These are phyloP conservation scores for Geranium incanum DNA, from an alignment of 441 rosid genomes.

Conservation along the genomic window DNA sequence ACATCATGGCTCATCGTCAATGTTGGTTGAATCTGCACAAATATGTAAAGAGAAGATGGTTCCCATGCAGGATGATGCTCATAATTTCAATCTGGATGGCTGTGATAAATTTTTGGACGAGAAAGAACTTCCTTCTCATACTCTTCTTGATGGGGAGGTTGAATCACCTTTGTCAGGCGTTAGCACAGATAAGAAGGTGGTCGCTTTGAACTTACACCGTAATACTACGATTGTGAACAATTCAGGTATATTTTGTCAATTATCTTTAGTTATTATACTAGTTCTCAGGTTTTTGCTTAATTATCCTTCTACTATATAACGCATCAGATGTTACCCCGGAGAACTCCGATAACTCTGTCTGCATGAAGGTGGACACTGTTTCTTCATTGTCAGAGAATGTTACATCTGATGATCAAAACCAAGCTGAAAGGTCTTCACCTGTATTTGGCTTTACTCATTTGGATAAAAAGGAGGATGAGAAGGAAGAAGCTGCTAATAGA, in stretches of 20 bases:
- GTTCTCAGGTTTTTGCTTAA: conserved; percentile 9
- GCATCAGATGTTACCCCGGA: conserved; percentile 9
- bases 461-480: conserved; percentile 17
- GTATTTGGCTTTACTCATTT: conserved; percentile 19
- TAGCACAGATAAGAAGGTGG: conserved; percentile 26
- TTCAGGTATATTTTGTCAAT: conserved; percentile 36
- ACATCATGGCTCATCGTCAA: conserved; percentile 20
- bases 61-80: conserved; percentile 20
- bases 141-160: conserved; percentile 21
- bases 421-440: conserved; percentile 28
- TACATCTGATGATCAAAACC: conserved; percentile 26
- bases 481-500: conserved; percentile 21
- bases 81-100: conserved; percentile 14
- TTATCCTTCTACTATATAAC: conserved; percentile 9
- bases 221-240: conserved; percentile 29
- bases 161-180: conserved; percentile 23
- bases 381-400: conserved; percentile 20
- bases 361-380: conserved; percentile 23
- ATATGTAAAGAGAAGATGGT: conserved; percentile 17
- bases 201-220: conserved; percentile 26
- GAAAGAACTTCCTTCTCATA: conserved; percentile 28
- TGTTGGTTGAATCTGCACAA: conserved; percentile 22
- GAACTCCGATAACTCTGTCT: conserved; percentile 21
- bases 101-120: conserved; percentile 25
- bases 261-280: background rate